A percentile compares a stretch with the other conserved stretches of the same genome.
phyloP scores from a whole-genome alignment of 305 asterid genomes.

The Plantago coronopus region DNA sequence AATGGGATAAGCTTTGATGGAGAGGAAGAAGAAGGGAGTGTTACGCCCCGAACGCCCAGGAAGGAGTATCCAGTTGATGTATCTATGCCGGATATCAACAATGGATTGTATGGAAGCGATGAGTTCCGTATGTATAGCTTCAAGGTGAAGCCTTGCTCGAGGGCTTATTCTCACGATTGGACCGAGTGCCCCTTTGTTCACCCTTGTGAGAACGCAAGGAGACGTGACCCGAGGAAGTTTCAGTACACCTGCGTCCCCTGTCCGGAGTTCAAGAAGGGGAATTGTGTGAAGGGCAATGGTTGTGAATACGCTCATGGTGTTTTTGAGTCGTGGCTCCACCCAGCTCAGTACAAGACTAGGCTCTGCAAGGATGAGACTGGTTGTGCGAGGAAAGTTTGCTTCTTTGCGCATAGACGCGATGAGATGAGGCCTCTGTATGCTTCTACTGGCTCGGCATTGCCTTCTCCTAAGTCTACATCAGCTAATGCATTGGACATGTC shows the following conservation, averaged over 20 bases:
- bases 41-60: slow-evolving; percentile 36
- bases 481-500: slow-evolving; percentile 71
- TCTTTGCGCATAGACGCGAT: slow-evolving; percentile 69
- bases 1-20: slow-evolving; percentile 5
- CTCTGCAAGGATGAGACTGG: slow-evolving; percentile 73
- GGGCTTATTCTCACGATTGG: slow-evolving; percentile 93
- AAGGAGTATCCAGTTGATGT: slow-evolving; percentile 76
- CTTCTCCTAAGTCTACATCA: slow-evolving; percentile 67
- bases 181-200: slow-evolving; percentile 89
- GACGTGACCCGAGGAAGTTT: slow-evolving; percentile 79
- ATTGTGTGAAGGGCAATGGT: slow-evolving; percentile 80
- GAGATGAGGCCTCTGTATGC: slow-evolving; percentile 75
- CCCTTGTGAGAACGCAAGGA: slow-evolving; percentile 84
- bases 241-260: slow-evolving; percentile 90
- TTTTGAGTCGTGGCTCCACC: slow-evolving; percentile 89
- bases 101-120: slow-evolving; percentile 68
- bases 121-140: slow-evolving; percentile 82
- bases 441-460: slow-evolving; percentile 78
- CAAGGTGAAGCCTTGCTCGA: slow-evolving; percentile 79
- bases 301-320: slow-evolving; percentile 92
- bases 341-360: slow-evolving; percentile 78
- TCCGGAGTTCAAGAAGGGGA: slow-evolving; percentile 76
- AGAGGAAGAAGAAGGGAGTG: slow-evolving; percentile 6
- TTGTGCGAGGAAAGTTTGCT: slow-evolving; percentile 75
- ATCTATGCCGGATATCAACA: slow-evolving; percentile 69